Percentiles rank a stretch among this genome's conserved stretches.
These are phyloP conservation scores for Rhizoclosmatium sp. DNA, from an alignment of 192 early-diverging fungal genomes.

Conservation along the genomic window DNA sequence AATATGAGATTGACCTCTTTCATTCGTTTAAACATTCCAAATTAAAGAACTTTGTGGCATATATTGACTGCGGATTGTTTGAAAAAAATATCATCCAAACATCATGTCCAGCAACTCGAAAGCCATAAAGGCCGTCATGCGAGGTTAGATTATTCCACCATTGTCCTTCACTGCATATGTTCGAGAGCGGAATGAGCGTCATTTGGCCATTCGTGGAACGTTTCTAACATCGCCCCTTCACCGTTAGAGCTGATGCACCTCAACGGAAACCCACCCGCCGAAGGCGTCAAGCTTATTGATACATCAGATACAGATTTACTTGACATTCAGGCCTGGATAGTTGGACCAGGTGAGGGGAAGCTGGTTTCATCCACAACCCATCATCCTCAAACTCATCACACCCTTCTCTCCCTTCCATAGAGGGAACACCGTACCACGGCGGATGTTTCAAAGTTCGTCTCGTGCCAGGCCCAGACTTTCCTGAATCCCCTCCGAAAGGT, in stretches of 20 bases:
- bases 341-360: constrained; percentile 63
- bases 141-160: constrained; percentile 13
- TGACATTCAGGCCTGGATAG: constrained; percentile 86
- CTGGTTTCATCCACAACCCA: not conserved
- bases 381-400: not conserved
- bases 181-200: not conserved
- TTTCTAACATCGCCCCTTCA: too few relatives aligned
- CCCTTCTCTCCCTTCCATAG: constrained; percentile 11
- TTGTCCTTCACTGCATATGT: not conserved
- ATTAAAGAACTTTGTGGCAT: too few relatives aligned
- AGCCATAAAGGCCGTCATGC: constrained; percentile 14
- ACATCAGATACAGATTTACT: constrained; percentile 71
- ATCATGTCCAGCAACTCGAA: not conserved
- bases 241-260: constrained; percentile 41
- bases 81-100: too few relatives aligned
- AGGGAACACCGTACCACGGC: constrained; percentile 82
- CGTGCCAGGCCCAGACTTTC: constrained; percentile 76
- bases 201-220: not conserved
- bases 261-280: constrained; percentile 63
- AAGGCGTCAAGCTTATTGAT: constrained; percentile 80
- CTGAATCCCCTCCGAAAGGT: constrained; percentile 85
- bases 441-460: constrained; percentile 81
- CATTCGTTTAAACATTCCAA: too few relatives aligned
- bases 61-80: too few relatives aligned
- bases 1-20: too few relatives aligned